These are phyloP conservation scores for Fusarium nematophilum DNA, from an alignment of 2,329 filamentous ascomycete species.

Conservation along the genomic window DNA sequence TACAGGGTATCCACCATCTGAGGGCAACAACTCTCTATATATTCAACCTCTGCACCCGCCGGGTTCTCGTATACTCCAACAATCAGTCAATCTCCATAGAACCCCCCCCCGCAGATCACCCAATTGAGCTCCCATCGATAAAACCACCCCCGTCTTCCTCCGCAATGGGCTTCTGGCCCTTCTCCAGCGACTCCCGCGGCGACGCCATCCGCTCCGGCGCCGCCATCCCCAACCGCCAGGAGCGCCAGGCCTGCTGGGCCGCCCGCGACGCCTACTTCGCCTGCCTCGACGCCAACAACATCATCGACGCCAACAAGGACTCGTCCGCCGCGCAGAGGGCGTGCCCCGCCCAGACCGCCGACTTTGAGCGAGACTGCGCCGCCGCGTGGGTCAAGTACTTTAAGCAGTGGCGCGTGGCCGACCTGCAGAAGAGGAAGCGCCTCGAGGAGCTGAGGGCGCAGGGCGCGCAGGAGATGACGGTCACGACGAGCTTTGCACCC, in stretches of 20 bases:
- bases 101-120: no score
- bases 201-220: constrained; percentile 66
- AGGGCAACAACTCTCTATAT: no score
- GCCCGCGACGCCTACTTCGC: constrained; percentile 88
- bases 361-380: constrained; percentile 88
- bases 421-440: constrained; percentile 85
- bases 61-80: no score
- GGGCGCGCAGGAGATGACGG: constrained; percentile 72
- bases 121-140: constrained; percentile 11
- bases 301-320: constrained; percentile 74
- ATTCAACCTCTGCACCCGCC: background rate
- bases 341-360: constrained; percentile 56
- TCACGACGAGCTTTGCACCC: constrained; percentile 52
- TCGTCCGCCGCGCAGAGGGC: constrained; percentile 51
- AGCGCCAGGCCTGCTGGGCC: constrained; percentile 89
- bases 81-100: no score
- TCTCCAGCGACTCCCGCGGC: constrained; percentile 60
- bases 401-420: constrained; percentile 94
- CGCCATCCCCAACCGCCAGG: constrained; percentile 85
- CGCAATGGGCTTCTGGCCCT: constrained; percentile 61
- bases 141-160: background rate
- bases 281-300: constrained; percentile 84
- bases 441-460: constrained; percentile 80
- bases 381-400: constrained; percentile 98
- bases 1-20: no score